A percentile compares a stretch with the other conserved stretches of the same genome.
These are phyloP conservation scores for Solanum hybrid DNA, from an alignment of 305 asterid genomes.

Conservation along the genomic window DNA sequence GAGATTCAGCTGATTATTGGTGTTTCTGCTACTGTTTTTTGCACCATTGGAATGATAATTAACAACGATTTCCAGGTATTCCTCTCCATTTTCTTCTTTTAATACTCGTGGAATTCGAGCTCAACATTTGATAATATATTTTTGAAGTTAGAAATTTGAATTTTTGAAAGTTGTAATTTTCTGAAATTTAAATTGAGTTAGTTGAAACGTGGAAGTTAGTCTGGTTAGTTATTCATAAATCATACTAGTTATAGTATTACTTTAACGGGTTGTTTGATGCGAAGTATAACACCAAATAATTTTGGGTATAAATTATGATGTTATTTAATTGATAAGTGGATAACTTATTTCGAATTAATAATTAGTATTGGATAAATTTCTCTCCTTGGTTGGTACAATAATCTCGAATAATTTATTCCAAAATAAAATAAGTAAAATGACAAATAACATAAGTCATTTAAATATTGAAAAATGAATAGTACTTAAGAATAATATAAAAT, in stretches of 20 bases:
- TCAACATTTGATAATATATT: too few relatives aligned
- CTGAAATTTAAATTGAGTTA: too few relatives aligned
- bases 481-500: not conserved
- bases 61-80: not conserved
- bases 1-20: slow-evolving; percentile 61
- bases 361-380: not conserved
- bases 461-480: too few relatives aligned
- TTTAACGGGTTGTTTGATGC: not conserved
- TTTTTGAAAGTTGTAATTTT: too few relatives aligned
- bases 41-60: slow-evolving; percentile 48
- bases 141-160: too few relatives aligned
- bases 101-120: not conserved
- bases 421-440: not conserved
- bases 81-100: not conserved
- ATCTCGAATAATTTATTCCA: fast-evolving
- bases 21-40: slow-evolving; percentile 38
- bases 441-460: not conserved
- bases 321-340: not conserved
- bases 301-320: not conserved
- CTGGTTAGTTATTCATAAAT: not conserved
- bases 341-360: too few relatives aligned
- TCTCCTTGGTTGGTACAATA: not conserved
- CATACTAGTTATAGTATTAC: not conserved
- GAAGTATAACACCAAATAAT: too few relatives aligned
- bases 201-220: too few relatives aligned